Evolutionary conservation across 2,329 filamentous ascomycete species (phyloP), one percentile per base, ranked within the genome.

Genomic region (Cryphonectria radicalis): DNA sequence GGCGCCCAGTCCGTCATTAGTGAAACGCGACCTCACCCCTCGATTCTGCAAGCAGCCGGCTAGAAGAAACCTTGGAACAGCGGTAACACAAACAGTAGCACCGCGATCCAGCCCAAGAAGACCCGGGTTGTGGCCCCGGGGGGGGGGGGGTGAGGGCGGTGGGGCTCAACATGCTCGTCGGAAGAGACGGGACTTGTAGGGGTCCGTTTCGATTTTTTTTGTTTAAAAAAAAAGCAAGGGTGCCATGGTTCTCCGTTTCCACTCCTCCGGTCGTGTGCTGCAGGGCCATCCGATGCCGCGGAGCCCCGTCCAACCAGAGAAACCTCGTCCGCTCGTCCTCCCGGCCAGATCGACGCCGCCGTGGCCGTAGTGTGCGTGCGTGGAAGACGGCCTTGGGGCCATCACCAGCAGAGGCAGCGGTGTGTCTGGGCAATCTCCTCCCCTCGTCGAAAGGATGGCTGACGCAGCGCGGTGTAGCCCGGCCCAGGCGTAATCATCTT

Each of bases 251-350:
- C 46, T 64, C 43, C 8, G 55, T 40, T 65, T 64, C 57, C 8
- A 62, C 28, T 60, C 42, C 13, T 63, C 66, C 22, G n/a, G 65
- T 40, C 13, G 59, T 70, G 75, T 85, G 82, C 42, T 83, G 81
- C 62, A 81, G 77, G 75, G 86, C 87, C 17, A 87, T 13, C 85
- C 85, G 73, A 87, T 86, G 10, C 86, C 85, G 76, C 86, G 78
- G 22, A 87, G 77, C n/a, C 8, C 85, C 85, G 73, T 87, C 70
- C n/a, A 63, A 35, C 17, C 66, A 66, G 17, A 13, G 37, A 66
- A 3, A 63, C 66, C 40, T 63, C 57, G 57, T 63, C 35, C 19
- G 25, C 4, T 22, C 35, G 35, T 32, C 28, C 28, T 1, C 28
- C 28, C 28, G 32, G 37, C 11, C 43, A 17, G 57, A 42, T 63